Conservation (phyloP, 78 protist genomes). For the Andalucia godoyi region DNA sequence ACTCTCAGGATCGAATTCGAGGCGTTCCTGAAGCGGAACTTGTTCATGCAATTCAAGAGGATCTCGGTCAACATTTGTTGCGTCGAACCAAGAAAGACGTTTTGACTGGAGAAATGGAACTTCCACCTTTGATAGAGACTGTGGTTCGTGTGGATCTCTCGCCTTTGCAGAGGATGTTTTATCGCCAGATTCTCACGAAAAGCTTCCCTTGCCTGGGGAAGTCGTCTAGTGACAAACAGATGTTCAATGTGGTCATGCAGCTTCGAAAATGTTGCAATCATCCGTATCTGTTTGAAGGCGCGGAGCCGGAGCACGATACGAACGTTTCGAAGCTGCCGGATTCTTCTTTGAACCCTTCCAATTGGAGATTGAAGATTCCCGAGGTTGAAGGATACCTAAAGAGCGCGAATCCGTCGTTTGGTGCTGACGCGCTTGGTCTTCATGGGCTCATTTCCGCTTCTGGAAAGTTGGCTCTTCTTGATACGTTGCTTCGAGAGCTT, state of each 20-base stretch:
- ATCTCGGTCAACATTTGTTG: not conserved
- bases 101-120: conserved; percentile 2
- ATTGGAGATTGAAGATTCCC: too few species aligned
- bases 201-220: conserved; percentile 42
- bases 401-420: conserved; percentile 67
- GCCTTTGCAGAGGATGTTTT: conserved; percentile 69
- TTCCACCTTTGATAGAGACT: conserved; percentile 17
- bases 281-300: conserved; percentile 85
- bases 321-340: too few species aligned
- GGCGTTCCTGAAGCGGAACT: conserved; percentile 17
- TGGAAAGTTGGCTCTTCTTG: conserved; percentile 84
- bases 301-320: conserved; percentile 71
- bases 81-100: conserved; percentile 24
- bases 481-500: conserved; percentile 74
- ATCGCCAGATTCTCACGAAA: conserved; percentile 76
- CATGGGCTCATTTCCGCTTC: conserved; percentile 74
- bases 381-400: too few species aligned
- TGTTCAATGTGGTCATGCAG: conserved; percentile 84
- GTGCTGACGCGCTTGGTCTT: conserved; percentile 7
- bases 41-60: not conserved
- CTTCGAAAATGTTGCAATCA: conserved; percentile 92
- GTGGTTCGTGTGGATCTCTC: conserved; percentile 64
- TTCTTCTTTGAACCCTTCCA: too few species aligned
- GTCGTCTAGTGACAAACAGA: not conserved
- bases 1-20: conserved; percentile 20